Base-by-base conservation (phyloP, 805 yeast species). In the Zygoascus tannicola region DNA sequence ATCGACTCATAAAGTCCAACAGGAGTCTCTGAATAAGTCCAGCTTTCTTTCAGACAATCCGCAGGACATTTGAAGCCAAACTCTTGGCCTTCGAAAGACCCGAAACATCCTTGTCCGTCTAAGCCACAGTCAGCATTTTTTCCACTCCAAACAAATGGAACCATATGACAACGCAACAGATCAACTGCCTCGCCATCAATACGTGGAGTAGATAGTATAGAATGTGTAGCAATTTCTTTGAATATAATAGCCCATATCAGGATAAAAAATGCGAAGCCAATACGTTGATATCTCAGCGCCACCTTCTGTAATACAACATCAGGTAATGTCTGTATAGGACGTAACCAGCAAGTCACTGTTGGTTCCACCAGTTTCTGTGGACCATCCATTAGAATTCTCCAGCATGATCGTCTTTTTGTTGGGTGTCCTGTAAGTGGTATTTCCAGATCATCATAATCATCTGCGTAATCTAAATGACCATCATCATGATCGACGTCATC, bases 21-120 rank as follows among this genome's bases (percentile, higher is more conserved):
- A 0, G 88, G 80, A 8, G 81, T 65, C 15, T 80, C 75, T 2
- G 87, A 76, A 59, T 79, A 88, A 0, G 85, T 73, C 79, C 83
- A 77, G 32, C 87, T 78, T 26, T 77, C 84, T 28, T 81, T 65
- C 51, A 81, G 86, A 63, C 97, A 88, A 28, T 87, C 65, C 0
- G 96, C 94, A 0, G 95, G 95, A 60, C 97, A 88, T 51, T 86
- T 69, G 55, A 87, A 70, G 3, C 73, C 60, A 22, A 81, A 70
- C 18, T 73, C 73, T 14, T 65, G 56, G 22, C 66, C 60, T 2
- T 57, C 63, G 38, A 71, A 63, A 0, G 77, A 73, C 5, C 35
- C 48, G 1, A 57, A 62, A 61, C 95, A 86, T 5, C 65, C 49
- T n/a, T 66, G 59, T 1, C 80, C 95, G 50, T 80, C 67, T 7